These are phyloP conservation scores for Dacryopinax primogenitus DNA, from an alignment of 768 basidiomycete genomes.

Conservation along the genomic window DNA sequence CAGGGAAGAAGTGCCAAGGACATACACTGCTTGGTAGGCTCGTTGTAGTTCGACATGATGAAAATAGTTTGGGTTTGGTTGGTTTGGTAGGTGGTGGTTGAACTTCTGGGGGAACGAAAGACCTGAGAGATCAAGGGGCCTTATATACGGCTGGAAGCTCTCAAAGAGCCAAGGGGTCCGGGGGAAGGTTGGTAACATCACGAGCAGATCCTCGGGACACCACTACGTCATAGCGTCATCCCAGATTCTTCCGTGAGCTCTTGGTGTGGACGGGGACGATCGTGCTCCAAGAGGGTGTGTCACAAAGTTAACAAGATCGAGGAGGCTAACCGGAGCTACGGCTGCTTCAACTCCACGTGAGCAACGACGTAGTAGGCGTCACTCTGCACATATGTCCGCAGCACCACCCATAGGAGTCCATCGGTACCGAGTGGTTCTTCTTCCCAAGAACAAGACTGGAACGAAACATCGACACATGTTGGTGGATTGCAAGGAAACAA, in stretches of 20 bases:
- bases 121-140: neutral
- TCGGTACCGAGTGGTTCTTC: too few relatives aligned
- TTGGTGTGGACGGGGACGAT: too few relatives aligned
- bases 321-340: too few relatives aligned
- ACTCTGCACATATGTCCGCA: too few relatives aligned
- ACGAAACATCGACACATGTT: too few relatives aligned
- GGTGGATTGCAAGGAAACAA: neutral
- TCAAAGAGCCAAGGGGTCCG: neutral
- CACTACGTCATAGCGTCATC: neutral
- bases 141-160: neutral
- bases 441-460: too few relatives aligned
- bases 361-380: too few relatives aligned
- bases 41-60: slow-evolving; percentile 14
- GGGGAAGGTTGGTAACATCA: neutral
- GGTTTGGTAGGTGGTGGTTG: neutral
- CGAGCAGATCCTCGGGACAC: neutral
- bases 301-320: too few relatives aligned
- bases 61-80: slow-evolving; percentile 11
- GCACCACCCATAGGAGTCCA: too few relatives aligned
- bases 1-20: neutral
- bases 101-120: neutral
- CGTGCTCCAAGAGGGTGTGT: neutral
- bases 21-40: slow-evolving; percentile 14
- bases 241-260: neutral
- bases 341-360: too few relatives aligned